These are phyloP conservation scores for Chaetomiaceae sp. DNA, from an alignment of 2,329 filamentous ascomycete genomes.

Conservation along the genomic window DNA sequence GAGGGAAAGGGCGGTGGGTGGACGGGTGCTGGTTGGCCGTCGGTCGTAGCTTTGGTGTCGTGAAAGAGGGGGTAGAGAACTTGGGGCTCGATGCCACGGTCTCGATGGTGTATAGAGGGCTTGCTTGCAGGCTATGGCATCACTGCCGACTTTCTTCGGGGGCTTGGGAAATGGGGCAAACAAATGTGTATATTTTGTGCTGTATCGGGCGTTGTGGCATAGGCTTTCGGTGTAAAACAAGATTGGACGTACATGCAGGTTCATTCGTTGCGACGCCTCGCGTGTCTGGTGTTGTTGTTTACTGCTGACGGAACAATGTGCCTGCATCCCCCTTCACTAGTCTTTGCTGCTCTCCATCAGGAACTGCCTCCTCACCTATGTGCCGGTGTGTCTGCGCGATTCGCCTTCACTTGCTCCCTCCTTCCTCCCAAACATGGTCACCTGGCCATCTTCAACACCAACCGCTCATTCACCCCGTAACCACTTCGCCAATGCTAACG, in stretches of 20 bases:
- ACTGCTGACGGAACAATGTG: no score
- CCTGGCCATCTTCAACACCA: background rate
- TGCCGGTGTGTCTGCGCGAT: no score
- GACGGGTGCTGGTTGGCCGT: no score
- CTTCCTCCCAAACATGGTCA: background rate
- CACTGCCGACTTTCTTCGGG: slow-evolving; percentile 6
- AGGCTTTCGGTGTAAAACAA: no score
- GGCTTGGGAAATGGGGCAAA: background rate
- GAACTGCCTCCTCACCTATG: no score
- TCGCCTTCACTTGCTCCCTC: background rate
- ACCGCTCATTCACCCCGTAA: slow-evolving; percentile 3
- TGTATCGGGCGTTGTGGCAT: background rate
- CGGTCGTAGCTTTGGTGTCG: background rate
- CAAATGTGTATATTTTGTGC: background rate
- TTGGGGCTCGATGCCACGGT: background rate
- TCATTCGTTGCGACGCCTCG: no score
- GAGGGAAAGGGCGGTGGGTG: no score
- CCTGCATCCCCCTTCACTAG: background rate
- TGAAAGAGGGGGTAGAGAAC: no score
- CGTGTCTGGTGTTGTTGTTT: no score
- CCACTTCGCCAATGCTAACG: slow-evolving; percentile 12
- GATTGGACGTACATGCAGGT: no score
- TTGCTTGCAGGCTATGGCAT: slow-evolving; percentile 10
- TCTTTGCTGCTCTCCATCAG: no score
- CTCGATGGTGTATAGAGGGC: slow-evolving; percentile 4